Percentiles rank a stretch among this genome's conserved stretches.
Evolutionary conservation across 208 protist species (phyloP).

Genomic region (Wallacemonas sp.): DNA sequence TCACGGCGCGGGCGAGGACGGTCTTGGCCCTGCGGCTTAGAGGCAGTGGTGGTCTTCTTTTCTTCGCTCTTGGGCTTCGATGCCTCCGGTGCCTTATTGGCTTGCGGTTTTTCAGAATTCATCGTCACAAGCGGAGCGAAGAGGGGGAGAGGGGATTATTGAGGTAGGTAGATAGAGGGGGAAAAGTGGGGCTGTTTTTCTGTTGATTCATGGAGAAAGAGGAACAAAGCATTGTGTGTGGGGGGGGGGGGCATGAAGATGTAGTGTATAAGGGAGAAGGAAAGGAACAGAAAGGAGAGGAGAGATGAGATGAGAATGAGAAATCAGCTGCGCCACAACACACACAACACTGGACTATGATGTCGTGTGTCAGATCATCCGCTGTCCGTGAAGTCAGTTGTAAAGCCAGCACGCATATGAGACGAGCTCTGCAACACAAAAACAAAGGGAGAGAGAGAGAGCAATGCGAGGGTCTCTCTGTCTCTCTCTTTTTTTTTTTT

Average conservation of each 20-base stretch:
- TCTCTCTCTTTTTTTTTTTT: not conserved
- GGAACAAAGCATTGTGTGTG: not conserved
- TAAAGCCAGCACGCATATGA: too few species aligned
- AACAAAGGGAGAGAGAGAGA: not conserved
- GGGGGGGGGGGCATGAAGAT: not conserved
- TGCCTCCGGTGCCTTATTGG: not conserved
- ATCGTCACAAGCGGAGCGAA: slow-evolving; percentile 5
- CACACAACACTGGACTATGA: too few species aligned
- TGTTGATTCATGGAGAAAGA: not conserved
- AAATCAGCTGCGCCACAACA: too few species aligned
- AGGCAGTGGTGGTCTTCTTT: not conserved
- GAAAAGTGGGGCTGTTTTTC: slow-evolving; percentile 10
- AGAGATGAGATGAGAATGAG: too few species aligned
- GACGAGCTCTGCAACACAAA: not conserved
- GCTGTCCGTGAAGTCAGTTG: too few species aligned
- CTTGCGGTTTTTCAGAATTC: not conserved
- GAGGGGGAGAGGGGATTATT: slow-evolving; percentile 17
- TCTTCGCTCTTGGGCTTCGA: not conserved
- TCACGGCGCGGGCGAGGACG: slow-evolving; percentile 20
- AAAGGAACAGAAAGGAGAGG: not conserved
- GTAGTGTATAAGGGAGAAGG: not conserved
- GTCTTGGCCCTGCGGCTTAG: not conserved
- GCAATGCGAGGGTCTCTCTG: not conserved
- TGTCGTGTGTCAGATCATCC: too few species aligned
- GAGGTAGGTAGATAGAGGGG: slow-evolving; percentile 11